Conservation (phyloP, 31 red algal species). For the Bonnemaisonia californica region DNA sequence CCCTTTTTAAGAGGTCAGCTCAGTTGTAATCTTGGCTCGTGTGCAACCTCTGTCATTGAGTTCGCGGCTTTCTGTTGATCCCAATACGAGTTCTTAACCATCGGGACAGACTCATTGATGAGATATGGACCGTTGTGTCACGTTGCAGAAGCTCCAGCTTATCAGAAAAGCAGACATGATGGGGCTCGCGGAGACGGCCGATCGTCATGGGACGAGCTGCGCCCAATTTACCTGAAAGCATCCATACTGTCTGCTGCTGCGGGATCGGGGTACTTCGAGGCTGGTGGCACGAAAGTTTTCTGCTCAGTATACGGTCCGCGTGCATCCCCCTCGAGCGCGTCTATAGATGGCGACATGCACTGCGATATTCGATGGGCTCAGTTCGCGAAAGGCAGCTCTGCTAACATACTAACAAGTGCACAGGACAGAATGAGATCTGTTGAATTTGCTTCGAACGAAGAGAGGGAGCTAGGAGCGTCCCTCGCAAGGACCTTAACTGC, state of each 20-base stretch:
- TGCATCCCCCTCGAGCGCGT: slow-evolving; percentile 31
- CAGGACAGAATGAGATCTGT: slow-evolving; percentile 12
- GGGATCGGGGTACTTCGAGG: slow-evolving; percentile 64
- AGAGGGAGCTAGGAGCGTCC: slow-evolving; percentile 43
- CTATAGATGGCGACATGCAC: slow-evolving; percentile 52
- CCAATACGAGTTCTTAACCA: background rate
- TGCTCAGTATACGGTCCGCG: slow-evolving; percentile 66
- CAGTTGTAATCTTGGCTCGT: too few species aligned
- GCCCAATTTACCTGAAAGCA: slow-evolving; percentile 42
- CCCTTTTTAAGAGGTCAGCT: too few species aligned
- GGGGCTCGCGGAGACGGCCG: slow-evolving; percentile 23
- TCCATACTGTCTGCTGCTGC: slow-evolving; percentile 44
- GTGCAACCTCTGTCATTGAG: too few species aligned
- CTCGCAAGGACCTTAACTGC: slow-evolving; percentile 55
- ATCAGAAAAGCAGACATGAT: background rate
- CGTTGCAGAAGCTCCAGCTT: background rate
- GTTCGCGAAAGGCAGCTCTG: slow-evolving; percentile 31
- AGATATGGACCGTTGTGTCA: background rate
- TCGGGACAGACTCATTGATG: background rate
- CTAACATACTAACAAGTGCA: background rate
- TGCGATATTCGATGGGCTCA: slow-evolving; percentile 62
- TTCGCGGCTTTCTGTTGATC: too few species aligned
- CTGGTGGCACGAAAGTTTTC: slow-evolving; percentile 70
- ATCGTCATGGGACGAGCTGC: slow-evolving; percentile 38
- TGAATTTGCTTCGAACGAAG: slow-evolving; percentile 38